phyloP scores from a whole-genome alignment of 2,329 filamentous ascomycete species.

The Ascochyta lentis region DNA sequence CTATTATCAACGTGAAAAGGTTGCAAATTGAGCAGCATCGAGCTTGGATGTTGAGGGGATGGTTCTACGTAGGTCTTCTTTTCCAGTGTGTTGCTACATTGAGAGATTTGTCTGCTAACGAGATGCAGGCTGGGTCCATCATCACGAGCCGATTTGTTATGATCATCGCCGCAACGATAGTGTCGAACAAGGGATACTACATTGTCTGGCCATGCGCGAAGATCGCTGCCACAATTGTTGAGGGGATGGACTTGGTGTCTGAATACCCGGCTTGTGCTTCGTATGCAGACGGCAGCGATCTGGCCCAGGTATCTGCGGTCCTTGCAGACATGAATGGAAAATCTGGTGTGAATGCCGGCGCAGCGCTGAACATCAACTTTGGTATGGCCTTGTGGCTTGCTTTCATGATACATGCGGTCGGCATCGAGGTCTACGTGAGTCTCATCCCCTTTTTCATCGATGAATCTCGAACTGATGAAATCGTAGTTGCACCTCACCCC shows the following conservation, averaged over 20 bases:
- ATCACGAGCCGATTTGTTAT: constrained; percentile 61
- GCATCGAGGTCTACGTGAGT: constrained; percentile 53
- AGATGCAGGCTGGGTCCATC: constrained; percentile 55
- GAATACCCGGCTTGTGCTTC: constrained; percentile 56
- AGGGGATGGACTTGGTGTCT: constrained; percentile 8
- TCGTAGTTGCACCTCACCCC: too few relatives aligned
- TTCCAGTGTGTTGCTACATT: too few relatives aligned
- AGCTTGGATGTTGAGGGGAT: constrained; percentile 39
- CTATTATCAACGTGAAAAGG: constrained; percentile 64
- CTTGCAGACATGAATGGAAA: constrained; percentile 34
- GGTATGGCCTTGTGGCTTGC: constrained; percentile 63
- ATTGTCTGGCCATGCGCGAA: constrained; percentile 56
- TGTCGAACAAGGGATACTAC: constrained; percentile 44
- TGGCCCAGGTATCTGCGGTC: constrained; percentile 27
- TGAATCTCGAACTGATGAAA: too few relatives aligned
- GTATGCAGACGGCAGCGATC: constrained; percentile 47
- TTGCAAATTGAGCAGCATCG: constrained; percentile 60
- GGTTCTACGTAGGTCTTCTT: constrained; percentile 33
- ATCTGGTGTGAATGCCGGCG: constrained; percentile 46
- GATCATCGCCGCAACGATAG: constrained; percentile 53
- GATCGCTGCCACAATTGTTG: constrained; percentile 50
- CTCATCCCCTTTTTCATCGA: neutral
- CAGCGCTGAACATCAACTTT: constrained; percentile 57
- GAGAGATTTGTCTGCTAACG: neutral
- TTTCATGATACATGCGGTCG: constrained; percentile 56